A percentile compares a stretch with the other conserved stretches of the same genome.
These are phyloP conservation scores for Amesomyces nigricolor DNA, from an alignment of 2,329 filamentous ascomycete species.

Conservation along the genomic window DNA sequence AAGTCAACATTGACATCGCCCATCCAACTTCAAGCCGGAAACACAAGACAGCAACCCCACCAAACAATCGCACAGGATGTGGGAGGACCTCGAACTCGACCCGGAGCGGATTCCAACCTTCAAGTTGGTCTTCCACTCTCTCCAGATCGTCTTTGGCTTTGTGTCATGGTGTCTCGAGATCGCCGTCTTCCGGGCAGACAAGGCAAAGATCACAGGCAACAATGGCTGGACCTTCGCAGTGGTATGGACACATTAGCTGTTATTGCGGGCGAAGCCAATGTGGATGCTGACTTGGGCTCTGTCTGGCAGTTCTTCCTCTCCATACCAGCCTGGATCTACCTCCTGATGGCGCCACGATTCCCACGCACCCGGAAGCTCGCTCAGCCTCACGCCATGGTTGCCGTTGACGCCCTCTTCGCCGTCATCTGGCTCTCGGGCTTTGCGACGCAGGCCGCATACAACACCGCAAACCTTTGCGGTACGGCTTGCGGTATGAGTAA, in stretches of 20 bases:
- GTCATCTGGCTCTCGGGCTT: constrained; percentile 64
- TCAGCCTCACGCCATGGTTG: constrained; percentile 56
- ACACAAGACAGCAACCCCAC: not conserved
- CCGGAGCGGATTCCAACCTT: constrained; percentile 48
- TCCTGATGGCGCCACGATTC: constrained; percentile 60
- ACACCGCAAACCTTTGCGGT: constrained; percentile 50
- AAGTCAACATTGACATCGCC: constrained; percentile 4
- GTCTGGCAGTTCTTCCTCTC: constrained; percentile 55
- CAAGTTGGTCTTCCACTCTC: constrained; percentile 53
- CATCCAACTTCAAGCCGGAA: not conserved
- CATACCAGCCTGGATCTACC: constrained; percentile 58
- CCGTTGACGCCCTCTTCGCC: constrained; percentile 51
- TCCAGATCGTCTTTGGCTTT: constrained; percentile 50
- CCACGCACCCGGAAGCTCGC: constrained; percentile 56
- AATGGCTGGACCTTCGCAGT: constrained; percentile 60
- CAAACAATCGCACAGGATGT: constrained; percentile 31
- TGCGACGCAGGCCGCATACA: constrained; percentile 59
- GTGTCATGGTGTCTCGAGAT: constrained; percentile 56
- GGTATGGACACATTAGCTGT: constrained; percentile 40
- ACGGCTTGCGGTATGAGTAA: constrained; percentile 56
- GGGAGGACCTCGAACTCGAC: constrained; percentile 47
- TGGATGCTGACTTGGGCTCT: not conserved
- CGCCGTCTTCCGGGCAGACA: constrained; percentile 47
- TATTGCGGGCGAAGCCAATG: not conserved
- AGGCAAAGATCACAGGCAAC: constrained; percentile 48